phyloP scores from a whole-genome alignment of 1,284 basidiomycete genomes.

The Ustilago crameri region DNA sequence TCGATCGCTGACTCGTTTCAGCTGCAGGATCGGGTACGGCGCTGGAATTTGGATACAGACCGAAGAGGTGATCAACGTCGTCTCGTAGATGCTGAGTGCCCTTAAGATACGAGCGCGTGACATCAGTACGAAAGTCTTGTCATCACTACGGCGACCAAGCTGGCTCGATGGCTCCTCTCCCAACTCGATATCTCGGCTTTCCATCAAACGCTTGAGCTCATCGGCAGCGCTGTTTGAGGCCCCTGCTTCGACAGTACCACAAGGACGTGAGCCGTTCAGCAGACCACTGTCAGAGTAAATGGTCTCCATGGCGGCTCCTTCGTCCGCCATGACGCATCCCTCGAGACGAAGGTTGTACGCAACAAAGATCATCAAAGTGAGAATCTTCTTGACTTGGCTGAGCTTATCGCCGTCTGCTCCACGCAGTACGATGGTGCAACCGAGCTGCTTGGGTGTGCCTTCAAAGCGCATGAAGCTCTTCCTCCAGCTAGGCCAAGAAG shows the following conservation, averaged over 20 bases:
- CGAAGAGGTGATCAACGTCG: constrained; percentile 56
- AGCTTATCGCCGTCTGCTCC: constrained; percentile 86
- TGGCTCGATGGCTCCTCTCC: constrained; percentile 18
- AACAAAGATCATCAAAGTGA: constrained; percentile 88
- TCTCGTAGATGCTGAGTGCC: constrained; percentile 53
- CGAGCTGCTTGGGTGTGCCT: constrained; percentile 88
- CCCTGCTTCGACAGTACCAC: constrained; percentile 26
- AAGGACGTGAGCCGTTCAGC: constrained; percentile 34
- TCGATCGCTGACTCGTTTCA: constrained; percentile 52
- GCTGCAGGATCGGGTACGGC: constrained; percentile 49
- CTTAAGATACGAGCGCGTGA: constrained; percentile 39
- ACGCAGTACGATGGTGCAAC: constrained; percentile 90
- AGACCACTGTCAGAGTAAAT: constrained; percentile 46
- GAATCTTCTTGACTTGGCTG: constrained; percentile 87
- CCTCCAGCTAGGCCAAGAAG: constrained; percentile 85
- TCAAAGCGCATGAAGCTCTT: constrained; percentile 95
- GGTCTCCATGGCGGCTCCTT: constrained; percentile 67
- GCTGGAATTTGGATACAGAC: constrained; percentile 55
- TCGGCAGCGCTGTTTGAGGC: constrained; percentile 31
- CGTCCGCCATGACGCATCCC: constrained; percentile 93
- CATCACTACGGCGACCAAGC: constrained; percentile 25
- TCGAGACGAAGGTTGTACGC: constrained; percentile 91
- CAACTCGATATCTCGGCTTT: constrained; percentile 11
- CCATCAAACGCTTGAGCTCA: constrained; percentile 27
- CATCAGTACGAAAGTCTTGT: constrained; percentile 32